phyloP scores from a whole-genome alignment of 2,329 filamentous ascomycete genomes.

The Talaromyces piceae region DNA sequence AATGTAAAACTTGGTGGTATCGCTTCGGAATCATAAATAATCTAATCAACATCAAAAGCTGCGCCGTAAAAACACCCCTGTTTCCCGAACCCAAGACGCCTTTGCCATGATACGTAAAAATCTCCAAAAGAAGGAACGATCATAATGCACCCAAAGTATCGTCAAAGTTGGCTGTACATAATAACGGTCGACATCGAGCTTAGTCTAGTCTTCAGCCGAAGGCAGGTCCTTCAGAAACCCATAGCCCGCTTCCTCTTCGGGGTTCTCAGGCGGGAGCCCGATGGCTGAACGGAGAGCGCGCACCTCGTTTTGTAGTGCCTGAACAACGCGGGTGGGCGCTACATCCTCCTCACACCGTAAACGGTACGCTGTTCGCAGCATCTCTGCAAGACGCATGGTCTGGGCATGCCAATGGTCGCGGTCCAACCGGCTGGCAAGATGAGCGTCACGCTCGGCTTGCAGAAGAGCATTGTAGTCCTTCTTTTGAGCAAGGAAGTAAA shows the following conservation, averaged over 20 bases:
- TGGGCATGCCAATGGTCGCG: slow-evolving; percentile 44
- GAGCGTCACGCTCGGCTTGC: slow-evolving; percentile 44
- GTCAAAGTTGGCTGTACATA: neutral
- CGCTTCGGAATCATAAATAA: neutral
- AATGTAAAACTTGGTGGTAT: neutral
- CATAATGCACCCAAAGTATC: neutral
- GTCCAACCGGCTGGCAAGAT: slow-evolving; percentile 42
- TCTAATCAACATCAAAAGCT: neutral
- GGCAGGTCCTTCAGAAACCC: slow-evolving; percentile 40
- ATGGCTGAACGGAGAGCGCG: slow-evolving; percentile 41
- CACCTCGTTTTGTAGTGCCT: slow-evolving; percentile 43
- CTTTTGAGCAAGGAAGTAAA: slow-evolving; percentile 40
- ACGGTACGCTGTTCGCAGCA: slow-evolving; percentile 42
- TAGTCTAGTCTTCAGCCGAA: slow-evolving; percentile 24
- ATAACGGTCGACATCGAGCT: neutral
- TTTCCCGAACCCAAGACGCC: neutral
- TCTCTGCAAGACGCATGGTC: slow-evolving; percentile 41
- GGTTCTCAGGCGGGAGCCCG: slow-evolving; percentile 42
- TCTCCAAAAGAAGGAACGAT: neutral
- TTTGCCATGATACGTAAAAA: neutral
- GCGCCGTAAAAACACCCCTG: neutral
- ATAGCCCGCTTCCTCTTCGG: slow-evolving; percentile 44
- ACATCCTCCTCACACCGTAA: slow-evolving; percentile 44
- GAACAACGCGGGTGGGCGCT: slow-evolving; percentile 35
- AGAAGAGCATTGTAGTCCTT: slow-evolving; percentile 44